phyloP scores from a whole-genome alignment of 768 basidiomycete genomes.

The Rhodotorula diobovata region DNA sequence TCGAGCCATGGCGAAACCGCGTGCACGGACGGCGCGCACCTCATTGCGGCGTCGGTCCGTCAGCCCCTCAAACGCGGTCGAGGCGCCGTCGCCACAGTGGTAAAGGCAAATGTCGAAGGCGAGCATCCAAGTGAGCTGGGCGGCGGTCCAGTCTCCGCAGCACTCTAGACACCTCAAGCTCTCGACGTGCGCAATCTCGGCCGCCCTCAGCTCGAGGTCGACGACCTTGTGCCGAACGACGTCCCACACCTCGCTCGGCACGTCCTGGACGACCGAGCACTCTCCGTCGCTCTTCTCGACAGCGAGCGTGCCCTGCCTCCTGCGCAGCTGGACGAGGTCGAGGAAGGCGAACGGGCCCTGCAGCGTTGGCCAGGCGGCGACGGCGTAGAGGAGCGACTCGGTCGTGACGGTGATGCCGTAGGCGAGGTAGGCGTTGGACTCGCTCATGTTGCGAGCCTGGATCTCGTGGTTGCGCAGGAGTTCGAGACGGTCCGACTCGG shows the following conservation, averaged over 20 bases:
- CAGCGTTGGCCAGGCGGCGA: not conserved
- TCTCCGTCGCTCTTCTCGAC: not conserved
- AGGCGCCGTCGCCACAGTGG: too few species aligned
- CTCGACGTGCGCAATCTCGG: not conserved
- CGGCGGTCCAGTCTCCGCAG: fast-evolving
- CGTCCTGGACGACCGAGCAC: not conserved
- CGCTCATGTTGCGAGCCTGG: too few species aligned
- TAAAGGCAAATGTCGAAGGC: too few species aligned
- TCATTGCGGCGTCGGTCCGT: too few species aligned
- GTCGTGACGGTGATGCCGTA: slow-evolving; percentile 1
- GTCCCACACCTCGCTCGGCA: not conserved
- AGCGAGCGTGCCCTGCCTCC: not conserved
- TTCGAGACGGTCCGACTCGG: too few species aligned
- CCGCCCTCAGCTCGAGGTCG: not conserved
- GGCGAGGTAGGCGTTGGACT: not conserved
- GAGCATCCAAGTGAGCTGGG: not conserved
- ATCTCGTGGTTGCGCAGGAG: too few species aligned
- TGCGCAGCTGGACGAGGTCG: not conserved
- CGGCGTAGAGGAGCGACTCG: slow-evolving; percentile 9
- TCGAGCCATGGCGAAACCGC: too few species aligned
- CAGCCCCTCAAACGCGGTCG: too few species aligned
- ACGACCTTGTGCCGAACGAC: slow-evolving; percentile 2
- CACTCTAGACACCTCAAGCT: not conserved
- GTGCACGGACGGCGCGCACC: too few species aligned
- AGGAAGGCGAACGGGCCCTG: not conserved